Percentiles rank a stretch among this genome's conserved stretches.
Conservation (phyloP, 495 filamentous ascomycete genomes). For the Penicillium arizonense region DNA sequence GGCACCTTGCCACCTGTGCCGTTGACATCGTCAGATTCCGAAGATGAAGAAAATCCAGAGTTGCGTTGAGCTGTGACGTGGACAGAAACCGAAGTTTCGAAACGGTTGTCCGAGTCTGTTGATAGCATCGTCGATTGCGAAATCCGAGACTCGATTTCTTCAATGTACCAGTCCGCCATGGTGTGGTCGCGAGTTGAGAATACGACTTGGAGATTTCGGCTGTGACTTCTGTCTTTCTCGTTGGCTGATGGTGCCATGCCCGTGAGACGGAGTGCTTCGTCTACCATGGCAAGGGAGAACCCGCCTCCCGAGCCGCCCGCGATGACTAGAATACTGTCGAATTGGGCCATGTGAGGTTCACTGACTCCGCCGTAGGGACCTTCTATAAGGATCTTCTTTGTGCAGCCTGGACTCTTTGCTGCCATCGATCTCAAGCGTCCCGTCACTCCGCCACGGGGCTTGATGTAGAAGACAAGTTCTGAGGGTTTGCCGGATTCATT, state of each 20-base stretch:
- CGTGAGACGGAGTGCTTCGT: constrained; percentile 24
- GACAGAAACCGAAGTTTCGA: constrained; percentile 33
- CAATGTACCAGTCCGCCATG: constrained; percentile 28
- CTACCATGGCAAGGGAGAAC: constrained; percentile 40
- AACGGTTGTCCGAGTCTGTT: constrained; percentile 15
- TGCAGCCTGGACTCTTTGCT: constrained; percentile 21
- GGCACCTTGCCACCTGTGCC: constrained; percentile 1
- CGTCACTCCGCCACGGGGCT: constrained; percentile 41
- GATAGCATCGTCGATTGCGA: constrained; percentile 15
- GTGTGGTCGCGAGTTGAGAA: constrained; percentile 25
- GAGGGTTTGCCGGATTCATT: constrained; percentile 20
- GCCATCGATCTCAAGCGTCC: constrained; percentile 36
- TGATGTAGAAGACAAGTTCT: constrained; percentile 44
- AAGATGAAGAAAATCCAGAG: constrained; percentile 6
- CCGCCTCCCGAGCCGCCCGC: constrained; percentile 57
- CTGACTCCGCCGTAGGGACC: constrained; percentile 51
- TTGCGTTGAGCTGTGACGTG: constrained; percentile 21
- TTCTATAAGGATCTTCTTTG: constrained; percentile 41
- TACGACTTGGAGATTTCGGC: constrained; percentile 25
- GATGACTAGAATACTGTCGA: constrained; percentile 44
- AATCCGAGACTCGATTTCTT: constrained; percentile 27
- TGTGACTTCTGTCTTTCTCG: constrained; percentile 2
- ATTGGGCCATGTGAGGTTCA: constrained; percentile 17
- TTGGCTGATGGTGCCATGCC: neutral
- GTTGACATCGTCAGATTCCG: constrained; percentile 12